A percentile compares a stretch with the other conserved stretches of the same genome.
Conservation (phyloP, 2,329 filamentous ascomycete species). For the Paecilomyces sp. region DNA sequence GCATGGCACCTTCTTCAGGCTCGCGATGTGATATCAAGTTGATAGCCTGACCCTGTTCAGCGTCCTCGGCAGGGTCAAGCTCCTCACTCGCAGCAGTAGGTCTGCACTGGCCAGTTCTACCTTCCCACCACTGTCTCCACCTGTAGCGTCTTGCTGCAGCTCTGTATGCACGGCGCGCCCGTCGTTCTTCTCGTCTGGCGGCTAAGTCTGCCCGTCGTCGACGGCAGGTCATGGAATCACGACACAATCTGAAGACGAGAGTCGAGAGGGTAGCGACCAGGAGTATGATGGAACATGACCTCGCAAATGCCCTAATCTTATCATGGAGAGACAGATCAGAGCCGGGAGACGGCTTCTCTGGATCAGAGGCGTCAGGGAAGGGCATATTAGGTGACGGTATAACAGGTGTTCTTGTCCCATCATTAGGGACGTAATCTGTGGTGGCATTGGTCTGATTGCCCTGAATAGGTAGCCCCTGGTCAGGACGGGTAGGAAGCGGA, state of each 20-base stretch:
- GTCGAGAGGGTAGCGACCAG: slow-evolving; percentile 31
- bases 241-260: slow-evolving; percentile 36
- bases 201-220: slow-evolving; percentile 46
- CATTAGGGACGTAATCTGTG: background rate
- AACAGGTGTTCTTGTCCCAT: background rate
- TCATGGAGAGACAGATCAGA: slow-evolving; percentile 1
- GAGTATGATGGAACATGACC: slow-evolving; percentile 36
- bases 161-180: slow-evolving; percentile 45
- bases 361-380: background rate
- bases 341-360: slow-evolving; percentile 1
- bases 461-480: background rate
- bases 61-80: slow-evolving; percentile 37
- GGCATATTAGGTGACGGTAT: background rate
- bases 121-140: slow-evolving; percentile 45
- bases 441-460: background rate
- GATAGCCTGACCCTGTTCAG: slow-evolving; percentile 39
- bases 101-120: slow-evolving; percentile 23
- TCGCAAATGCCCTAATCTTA: slow-evolving; percentile 11
- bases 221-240: slow-evolving; percentile 34
- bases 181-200: slow-evolving; percentile 48
- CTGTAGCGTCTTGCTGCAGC: slow-evolving; percentile 46
- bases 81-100: slow-evolving; percentile 23
- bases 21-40: slow-evolving; percentile 15
- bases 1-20: slow-evolving; percentile 39
- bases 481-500: slow-evolving; percentile 3